These are phyloP conservation scores for Trifolium subterraneum DNA, from an alignment of 306 rosid genomes.

Conservation along the genomic window DNA sequence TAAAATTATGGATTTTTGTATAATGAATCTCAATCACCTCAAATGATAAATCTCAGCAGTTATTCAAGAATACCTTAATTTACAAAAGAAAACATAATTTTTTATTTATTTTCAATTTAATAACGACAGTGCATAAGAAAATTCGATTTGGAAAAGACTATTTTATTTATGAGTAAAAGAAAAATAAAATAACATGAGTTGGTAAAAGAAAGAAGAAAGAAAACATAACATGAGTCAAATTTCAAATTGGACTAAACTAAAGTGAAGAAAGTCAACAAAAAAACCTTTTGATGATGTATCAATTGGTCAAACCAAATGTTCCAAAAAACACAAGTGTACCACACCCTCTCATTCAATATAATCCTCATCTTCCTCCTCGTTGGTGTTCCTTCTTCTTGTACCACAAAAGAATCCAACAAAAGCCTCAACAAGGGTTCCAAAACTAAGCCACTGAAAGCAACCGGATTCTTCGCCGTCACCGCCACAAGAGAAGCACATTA, in stretches of 20 bases:
- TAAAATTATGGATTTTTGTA: too few species aligned
- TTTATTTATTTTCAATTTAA: too few species aligned
- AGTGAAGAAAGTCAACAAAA: conserved; percentile 1
- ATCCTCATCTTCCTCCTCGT: background rate
- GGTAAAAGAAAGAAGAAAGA: too few species aligned
- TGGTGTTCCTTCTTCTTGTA: background rate
- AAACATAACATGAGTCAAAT: background rate
- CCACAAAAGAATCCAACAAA: background rate
- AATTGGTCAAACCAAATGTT: background rate
- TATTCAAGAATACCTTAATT: too few species aligned
- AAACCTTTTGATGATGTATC: background rate
- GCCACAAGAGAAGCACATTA: background rate
- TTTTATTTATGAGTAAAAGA: too few species aligned
- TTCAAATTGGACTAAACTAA: background rate
- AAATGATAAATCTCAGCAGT: too few species aligned
- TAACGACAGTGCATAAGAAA: too few species aligned
- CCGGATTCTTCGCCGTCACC: too few species aligned
- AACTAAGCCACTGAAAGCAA: background rate
- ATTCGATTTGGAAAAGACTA: too few species aligned
- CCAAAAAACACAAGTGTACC: background rate
- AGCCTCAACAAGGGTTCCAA: background rate
- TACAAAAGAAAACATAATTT: too few species aligned
- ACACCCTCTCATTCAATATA: background rate
- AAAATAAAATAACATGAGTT: too few species aligned
- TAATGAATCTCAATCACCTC: too few species aligned